Evolutionary conservation across 1,139 yeast species (phyloP).

Genomic region (Debaryomyces sp.): DNA sequence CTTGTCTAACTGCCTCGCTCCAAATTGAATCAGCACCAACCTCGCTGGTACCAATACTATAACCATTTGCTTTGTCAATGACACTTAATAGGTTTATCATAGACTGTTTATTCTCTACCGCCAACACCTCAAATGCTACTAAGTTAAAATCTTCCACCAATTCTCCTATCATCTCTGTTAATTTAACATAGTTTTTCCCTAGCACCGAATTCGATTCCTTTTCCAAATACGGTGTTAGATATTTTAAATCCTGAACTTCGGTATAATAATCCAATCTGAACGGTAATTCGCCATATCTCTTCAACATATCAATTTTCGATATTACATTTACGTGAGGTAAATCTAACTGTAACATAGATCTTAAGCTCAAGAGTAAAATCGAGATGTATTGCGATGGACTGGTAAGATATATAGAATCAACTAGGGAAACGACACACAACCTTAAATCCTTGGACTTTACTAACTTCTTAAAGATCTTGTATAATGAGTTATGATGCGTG

Average conservation of each 20-base stretch:
- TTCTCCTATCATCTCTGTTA: slow-evolving; percentile 81
- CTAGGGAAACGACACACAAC: slow-evolving; percentile 81
- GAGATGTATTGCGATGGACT: slow-evolving; percentile 93
- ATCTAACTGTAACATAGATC: slow-evolving; percentile 57
- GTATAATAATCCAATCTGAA: slow-evolving; percentile 85
- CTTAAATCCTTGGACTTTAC: slow-evolving; percentile 61
- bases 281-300: slow-evolving; percentile 60
- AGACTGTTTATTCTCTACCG: slow-evolving; percentile 87
- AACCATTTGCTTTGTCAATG: slow-evolving; percentile 92
- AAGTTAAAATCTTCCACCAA: slow-evolving; percentile 84
- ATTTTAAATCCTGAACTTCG: slow-evolving; percentile 82
- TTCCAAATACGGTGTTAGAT: slow-evolving; percentile 68
- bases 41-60: slow-evolving; percentile 88
- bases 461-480: slow-evolving; percentile 37
- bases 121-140: slow-evolving; percentile 84
- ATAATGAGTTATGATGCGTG: slow-evolving; percentile 48
- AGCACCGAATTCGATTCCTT: slow-evolving; percentile 65
- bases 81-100: slow-evolving; percentile 81
- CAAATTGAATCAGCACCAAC: slow-evolving; percentile 95
- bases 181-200: slow-evolving; percentile 63
- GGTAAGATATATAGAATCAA: slow-evolving; percentile 84
- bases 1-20: slow-evolving; percentile 91
- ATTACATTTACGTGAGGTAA: slow-evolving; percentile 55
- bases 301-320: slow-evolving; percentile 83
- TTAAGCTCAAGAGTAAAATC: slow-evolving; percentile 71